Conservation (phyloP, 169 alveolate species). For the Plasmodium adleri region DNA sequence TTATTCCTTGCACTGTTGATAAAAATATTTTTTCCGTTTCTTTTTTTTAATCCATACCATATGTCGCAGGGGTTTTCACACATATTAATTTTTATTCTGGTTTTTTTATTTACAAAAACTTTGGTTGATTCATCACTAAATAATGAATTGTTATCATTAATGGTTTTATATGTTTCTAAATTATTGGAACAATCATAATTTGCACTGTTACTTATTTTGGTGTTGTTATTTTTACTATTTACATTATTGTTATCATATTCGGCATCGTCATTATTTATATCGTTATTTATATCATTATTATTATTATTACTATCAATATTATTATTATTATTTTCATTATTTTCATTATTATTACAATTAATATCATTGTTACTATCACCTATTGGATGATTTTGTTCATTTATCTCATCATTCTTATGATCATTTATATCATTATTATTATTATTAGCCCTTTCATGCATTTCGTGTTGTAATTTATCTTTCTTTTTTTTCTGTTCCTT, state of each 20-base stretch:
- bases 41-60: constrained; percentile 86
- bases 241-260: no score
- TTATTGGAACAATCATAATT: constrained; percentile 10
- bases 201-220: constrained; percentile 2
- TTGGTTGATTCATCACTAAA: constrained; percentile 69
- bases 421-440: constrained; percentile 8
- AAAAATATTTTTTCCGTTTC: constrained; percentile 84
- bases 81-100: constrained; percentile 73
- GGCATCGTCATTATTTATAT: not conserved
- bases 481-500: constrained; percentile 32
- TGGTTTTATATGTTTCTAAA: constrained; percentile 39
- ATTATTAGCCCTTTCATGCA: constrained; percentile 26
- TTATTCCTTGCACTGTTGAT: constrained; percentile 76
- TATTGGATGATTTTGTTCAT: not conserved
- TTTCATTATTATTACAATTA: not conserved
- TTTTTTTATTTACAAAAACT: constrained; percentile 51
- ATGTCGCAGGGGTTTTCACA: constrained; percentile 88
- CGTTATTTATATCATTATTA: not conserved
- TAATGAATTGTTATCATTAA: constrained; percentile 33
- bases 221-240: constrained; percentile 12
- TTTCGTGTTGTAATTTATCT: constrained; percentile 23
- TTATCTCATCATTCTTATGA: not conserved
- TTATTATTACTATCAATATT: not conserved
- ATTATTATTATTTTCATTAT: not conserved
- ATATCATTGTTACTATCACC: no score